These are phyloP conservation scores for Terana coerulea DNA, from an alignment of 768 basidiomycete genomes.

Conservation along the genomic window DNA sequence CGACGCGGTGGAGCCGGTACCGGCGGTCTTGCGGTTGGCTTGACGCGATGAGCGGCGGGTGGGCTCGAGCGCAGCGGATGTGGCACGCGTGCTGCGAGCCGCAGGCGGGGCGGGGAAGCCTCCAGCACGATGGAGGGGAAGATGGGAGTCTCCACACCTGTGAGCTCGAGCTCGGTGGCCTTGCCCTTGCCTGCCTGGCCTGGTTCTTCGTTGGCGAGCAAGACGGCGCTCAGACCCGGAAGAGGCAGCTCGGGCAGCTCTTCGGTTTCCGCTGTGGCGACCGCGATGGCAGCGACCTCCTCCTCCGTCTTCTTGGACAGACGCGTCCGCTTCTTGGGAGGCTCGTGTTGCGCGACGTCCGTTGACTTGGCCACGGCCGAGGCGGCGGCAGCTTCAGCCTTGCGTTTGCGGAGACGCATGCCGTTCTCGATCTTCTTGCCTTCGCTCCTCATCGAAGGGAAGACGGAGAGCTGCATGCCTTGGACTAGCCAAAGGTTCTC, in stretches of 20 bases:
- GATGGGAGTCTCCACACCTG: background rate
- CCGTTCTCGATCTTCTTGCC: slow-evolving; percentile 7
- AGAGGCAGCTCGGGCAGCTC: background rate
- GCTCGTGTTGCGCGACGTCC: background rate
- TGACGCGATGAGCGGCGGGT: slow-evolving; percentile 9
- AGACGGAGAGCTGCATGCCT: slow-evolving; percentile 1
- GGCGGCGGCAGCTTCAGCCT: background rate
- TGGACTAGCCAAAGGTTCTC: slow-evolving; percentile 11
- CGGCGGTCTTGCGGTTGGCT: background rate
- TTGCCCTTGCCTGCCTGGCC: background rate
- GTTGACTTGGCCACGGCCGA: background rate
- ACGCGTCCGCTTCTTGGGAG: background rate
- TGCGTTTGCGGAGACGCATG: slow-evolving; percentile 10
- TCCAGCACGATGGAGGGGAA: background rate
- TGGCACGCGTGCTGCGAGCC: background rate
- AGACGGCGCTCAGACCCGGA: background rate
- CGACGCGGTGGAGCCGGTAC: background rate
- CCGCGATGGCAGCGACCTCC: background rate
- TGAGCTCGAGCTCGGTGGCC: slow-evolving; percentile 9
- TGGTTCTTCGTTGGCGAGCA: background rate
- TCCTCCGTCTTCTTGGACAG: background rate
- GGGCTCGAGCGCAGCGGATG: background rate
- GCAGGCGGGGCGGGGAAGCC: background rate
- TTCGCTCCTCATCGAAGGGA: slow-evolving; percentile 1
- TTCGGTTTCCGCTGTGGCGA: background rate